These are phyloP conservation scores for Phytophthora tubulina DNA, from an alignment of 352 stramenopile genomes.

Conservation along the genomic window DNA sequence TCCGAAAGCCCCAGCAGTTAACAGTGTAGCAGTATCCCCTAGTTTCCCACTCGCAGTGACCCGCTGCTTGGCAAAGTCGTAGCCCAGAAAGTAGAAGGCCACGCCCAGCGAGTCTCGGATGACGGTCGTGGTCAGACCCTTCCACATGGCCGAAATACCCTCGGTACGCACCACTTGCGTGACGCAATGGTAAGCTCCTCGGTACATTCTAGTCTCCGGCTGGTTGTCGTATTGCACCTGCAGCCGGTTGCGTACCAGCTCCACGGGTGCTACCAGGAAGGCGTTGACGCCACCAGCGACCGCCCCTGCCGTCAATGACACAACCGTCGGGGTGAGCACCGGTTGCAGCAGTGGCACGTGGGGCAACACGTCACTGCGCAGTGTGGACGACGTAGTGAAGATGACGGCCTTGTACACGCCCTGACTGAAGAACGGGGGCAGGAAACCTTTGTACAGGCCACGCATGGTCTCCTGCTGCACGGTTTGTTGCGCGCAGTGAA, in stretches of 20 bases:
- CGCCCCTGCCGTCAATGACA: conserved; percentile 53
- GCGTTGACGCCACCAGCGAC: conserved; percentile 79
- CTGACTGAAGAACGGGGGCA: conserved; percentile 89
- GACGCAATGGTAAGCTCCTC: conserved; percentile 65
- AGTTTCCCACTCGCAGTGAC: conserved; percentile 36
- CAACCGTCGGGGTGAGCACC: conserved; percentile 55
- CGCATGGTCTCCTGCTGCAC: conserved; percentile 66
- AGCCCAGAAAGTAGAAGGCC: conserved; percentile 89
- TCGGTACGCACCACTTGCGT: conserved; percentile 67
- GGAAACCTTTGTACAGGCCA: conserved; percentile 87
- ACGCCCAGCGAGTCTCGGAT: conserved; percentile 87
- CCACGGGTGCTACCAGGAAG: conserved; percentile 76
- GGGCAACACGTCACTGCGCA: conserved; percentile 68
- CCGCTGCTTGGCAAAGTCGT: conserved; percentile 71
- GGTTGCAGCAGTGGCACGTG: conserved; percentile 43
- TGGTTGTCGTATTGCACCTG: conserved; percentile 81
- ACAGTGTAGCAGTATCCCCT: conserved; percentile 62
- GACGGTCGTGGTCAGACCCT: conserved; percentile 77
- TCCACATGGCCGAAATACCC: conserved; percentile 75
- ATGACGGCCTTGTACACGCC: conserved; percentile 92
- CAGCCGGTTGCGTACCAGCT: conserved; percentile 84
- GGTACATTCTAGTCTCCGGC: conserved; percentile 56
- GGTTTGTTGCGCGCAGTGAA: conserved; percentile 72
- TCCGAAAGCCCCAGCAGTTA: conserved; percentile 75
- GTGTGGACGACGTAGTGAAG: conserved; percentile 76